Percentiles rank a stretch among this genome's conserved stretches.
Conservation (phyloP, 2,329 filamentous ascomycete species). For the Chaetomium strumarium region DNA sequence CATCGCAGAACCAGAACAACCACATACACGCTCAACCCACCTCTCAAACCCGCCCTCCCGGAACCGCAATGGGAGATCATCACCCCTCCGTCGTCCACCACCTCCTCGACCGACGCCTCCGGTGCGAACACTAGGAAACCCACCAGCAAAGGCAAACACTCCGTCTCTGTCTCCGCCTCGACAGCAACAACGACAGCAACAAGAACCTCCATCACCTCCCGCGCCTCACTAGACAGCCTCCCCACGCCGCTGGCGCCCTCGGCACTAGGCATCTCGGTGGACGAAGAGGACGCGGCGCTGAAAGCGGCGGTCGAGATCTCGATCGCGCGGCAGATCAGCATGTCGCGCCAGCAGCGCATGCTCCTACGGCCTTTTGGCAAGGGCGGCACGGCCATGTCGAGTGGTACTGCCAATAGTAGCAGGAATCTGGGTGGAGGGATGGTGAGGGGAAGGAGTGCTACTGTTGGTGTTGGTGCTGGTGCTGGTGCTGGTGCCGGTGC, state of each 20-base stretch:
- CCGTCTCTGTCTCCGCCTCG: background rate
- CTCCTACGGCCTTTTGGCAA: constrained; percentile 16
- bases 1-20: constrained; percentile 2
- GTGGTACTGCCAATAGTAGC: background rate
- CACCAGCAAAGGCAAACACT: constrained; percentile 4
- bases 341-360: constrained; percentile 54
- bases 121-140: constrained; percentile 11
- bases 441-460: background rate
- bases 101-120: constrained; percentile 22
- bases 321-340: constrained; percentile 62
- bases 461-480: background rate
- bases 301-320: constrained; percentile 58
- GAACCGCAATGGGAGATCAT: constrained; percentile 46
- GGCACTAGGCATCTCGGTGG: constrained; percentile 25
- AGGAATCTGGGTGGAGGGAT: no score
- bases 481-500: background rate
- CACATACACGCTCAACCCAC: constrained; percentile 30
- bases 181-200: background rate
- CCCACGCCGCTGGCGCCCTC: constrained; percentile 22
- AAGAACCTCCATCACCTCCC: constrained; percentile 16
- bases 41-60: constrained; percentile 33
- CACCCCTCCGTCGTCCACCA: constrained; percentile 32
- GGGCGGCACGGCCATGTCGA: constrained; percentile 4
- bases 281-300: constrained; percentile 39
- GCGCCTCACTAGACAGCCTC: constrained; percentile 22